phyloP scores from a whole-genome alignment of 2,329 filamentous ascomycete species.

The Xylariaceae sp. region DNA sequence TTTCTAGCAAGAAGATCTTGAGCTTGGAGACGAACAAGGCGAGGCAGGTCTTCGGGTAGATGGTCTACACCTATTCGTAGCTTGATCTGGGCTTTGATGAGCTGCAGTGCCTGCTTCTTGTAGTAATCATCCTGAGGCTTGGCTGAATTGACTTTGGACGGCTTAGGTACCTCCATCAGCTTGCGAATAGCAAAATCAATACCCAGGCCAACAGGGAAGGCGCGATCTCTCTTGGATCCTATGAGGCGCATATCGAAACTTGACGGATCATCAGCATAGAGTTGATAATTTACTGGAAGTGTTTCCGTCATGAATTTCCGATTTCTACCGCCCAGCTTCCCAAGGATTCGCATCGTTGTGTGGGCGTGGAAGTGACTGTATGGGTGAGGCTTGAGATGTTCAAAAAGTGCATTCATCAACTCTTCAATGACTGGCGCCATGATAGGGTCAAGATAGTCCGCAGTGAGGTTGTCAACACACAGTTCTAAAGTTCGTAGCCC shows the following conservation, averaged over 20 bases:
- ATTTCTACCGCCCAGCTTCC: conserved; percentile 92
- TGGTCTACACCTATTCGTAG: conserved; percentile 82
- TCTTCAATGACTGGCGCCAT: conserved; percentile 99
- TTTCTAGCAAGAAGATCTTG: conserved; percentile 77
- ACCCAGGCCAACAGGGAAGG: conserved; percentile 82
- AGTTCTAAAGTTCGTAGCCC: conserved; percentile 89
- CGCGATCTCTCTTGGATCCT: conserved; percentile 81
- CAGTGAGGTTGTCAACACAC: conserved; percentile 96
- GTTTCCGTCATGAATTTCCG: conserved; percentile 92
- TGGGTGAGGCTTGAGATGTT: conserved; percentile 87
- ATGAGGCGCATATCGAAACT: conserved; percentile 88
- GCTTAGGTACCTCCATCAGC: conserved; percentile 74
- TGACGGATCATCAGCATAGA: conserved; percentile 80
- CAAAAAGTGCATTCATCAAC: conserved; percentile 94
- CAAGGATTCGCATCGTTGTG: conserved; percentile 94
- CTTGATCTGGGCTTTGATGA: conserved; percentile 87
- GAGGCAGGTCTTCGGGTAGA: conserved; percentile 83
- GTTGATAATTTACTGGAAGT: conserved; percentile 75
- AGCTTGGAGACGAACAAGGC: conserved; percentile 80
- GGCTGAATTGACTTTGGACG: conserved; percentile 38
- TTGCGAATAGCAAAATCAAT: conserved; percentile 87
- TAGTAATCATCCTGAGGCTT: conserved; percentile 76
- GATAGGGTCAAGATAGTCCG: conserved; percentile 96
- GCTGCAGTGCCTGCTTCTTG: conserved; percentile 85
- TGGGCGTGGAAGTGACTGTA: conserved; percentile 98